Conservation (phyloP, 2,329 filamentous ascomycete genomes). For the Mycosphaerella sp. region DNA sequence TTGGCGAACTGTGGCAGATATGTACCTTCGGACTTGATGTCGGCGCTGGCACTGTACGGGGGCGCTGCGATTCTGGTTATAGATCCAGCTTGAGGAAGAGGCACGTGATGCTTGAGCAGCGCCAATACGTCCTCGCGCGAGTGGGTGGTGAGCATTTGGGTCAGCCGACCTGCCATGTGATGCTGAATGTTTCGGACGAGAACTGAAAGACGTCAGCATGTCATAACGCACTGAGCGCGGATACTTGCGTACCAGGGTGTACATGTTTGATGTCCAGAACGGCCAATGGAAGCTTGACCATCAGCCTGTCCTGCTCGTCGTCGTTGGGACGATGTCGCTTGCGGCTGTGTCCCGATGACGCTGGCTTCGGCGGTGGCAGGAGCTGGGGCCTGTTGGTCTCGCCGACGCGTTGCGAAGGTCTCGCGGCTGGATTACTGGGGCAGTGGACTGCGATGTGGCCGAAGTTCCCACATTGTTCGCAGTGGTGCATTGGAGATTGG, state of each 20-base stretch:
- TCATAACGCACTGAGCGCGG: not conserved
- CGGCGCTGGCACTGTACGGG: not conserved
- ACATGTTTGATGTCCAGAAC: slow-evolving; percentile 4
- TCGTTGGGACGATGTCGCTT: not conserved
- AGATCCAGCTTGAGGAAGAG: not conserved
- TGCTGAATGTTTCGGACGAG: not conserved
- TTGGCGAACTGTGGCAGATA: not conserved
- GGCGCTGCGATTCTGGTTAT: not conserved
- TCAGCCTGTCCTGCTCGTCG: not conserved
- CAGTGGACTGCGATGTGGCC: slow-evolving; percentile 25
- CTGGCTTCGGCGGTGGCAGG: not conserved
- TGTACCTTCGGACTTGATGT: not conserved
- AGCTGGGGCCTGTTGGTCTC: not conserved
- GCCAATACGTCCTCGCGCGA: slow-evolving; percentile 3
- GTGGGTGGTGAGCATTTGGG: not conserved
- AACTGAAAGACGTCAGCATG: not conserved
- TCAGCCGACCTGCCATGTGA: not conserved
- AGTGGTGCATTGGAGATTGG: slow-evolving; percentile 6
- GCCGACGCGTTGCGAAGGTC: not conserved
- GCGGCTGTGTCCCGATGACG: not conserved
- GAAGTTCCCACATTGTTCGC: slow-evolving; percentile 16
- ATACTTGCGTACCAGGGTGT: not conserved
- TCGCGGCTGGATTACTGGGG: slow-evolving; percentile 14
- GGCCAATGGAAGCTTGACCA: slow-evolving; percentile 1
- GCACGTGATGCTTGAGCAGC: not conserved